These are phyloP conservation scores for Phytophthora brassicae DNA, from an alignment of 352 stramenopile genomes.

Conservation along the genomic window DNA sequence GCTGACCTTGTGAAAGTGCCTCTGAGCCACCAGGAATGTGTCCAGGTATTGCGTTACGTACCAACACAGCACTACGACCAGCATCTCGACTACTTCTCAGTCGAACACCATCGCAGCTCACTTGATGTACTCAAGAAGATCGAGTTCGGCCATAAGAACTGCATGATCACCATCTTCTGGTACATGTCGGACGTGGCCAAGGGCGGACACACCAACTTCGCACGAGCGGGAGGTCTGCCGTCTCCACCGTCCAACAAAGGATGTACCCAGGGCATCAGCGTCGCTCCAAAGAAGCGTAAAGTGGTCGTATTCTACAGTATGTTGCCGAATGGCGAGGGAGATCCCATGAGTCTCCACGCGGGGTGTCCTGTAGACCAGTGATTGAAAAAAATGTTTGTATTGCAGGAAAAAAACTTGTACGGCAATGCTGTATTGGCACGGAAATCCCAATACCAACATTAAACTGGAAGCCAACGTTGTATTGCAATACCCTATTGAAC, in stretches of 20 bases:
- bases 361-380: slow-evolving; percentile 75
- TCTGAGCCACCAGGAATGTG: slow-evolving; percentile 59
- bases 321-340: slow-evolving; percentile 63
- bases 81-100: slow-evolving; percentile 69
- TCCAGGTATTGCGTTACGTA: slow-evolving; percentile 79
- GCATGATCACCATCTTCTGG: slow-evolving; percentile 87
- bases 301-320: slow-evolving; percentile 88
- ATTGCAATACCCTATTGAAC: no score
- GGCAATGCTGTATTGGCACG: no score
- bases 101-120: slow-evolving; percentile 48
- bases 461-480: no score
- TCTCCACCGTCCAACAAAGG: slow-evolving; percentile 55
- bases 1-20: slow-evolving; percentile 68
- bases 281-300: slow-evolving; percentile 74
- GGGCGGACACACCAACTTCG: slow-evolving; percentile 81
- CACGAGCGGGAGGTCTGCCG: slow-evolving; percentile 52
- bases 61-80: slow-evolving; percentile 80
- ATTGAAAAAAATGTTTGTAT: no score
- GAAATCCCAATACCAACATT: no score
- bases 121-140: slow-evolving; percentile 50
- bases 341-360: slow-evolving; percentile 73
- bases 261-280: slow-evolving; percentile 64
- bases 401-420: no score
- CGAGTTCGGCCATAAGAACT: slow-evolving; percentile 74
- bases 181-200: slow-evolving; percentile 86